A percentile compares a stretch with the other conserved stretches of the same genome.
phyloP scores from a whole-genome alignment of 257 asterid genomes.

The Marsdenia floribunda region DNA sequence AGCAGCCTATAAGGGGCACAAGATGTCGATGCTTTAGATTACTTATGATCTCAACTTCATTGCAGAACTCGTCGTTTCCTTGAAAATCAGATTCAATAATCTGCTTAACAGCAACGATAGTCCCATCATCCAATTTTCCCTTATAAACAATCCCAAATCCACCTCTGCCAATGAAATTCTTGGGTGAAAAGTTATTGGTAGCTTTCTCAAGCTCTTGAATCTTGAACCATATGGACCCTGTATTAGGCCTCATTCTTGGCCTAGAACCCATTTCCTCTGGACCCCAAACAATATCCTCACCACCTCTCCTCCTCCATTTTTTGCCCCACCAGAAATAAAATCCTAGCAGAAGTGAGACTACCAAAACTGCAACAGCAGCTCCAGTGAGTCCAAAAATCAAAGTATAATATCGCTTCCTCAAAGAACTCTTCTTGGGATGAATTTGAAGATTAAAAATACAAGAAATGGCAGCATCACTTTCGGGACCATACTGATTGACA shows the following conservation, averaged over 20 bases:
- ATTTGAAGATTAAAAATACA: conserved; percentile 60
- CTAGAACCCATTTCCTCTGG: conserved; percentile 39
- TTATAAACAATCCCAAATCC: conserved; percentile 79
- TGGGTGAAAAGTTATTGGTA: conserved; percentile 49
- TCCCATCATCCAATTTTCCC: conserved; percentile 65
- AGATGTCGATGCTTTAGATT: conserved; percentile 85
- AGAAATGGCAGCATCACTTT: conserved; percentile 50
- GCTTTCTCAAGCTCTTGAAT: conserved; percentile 75
- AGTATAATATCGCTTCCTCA: conserved; percentile 25
- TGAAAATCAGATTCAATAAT: conserved; percentile 70
- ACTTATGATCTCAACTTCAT: conserved; percentile 92
- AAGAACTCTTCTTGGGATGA: conserved; percentile 20
- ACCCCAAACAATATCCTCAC: conserved; percentile 21
- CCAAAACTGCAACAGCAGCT: conserved; percentile 43
- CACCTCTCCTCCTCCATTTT: conserved; percentile 27
- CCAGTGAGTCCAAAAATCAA: conserved; percentile 55
- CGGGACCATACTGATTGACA: conserved; percentile 66
- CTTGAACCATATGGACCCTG: conserved; percentile 63
- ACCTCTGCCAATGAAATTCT: conserved; percentile 80
- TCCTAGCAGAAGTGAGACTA: conserved; percentile 40
- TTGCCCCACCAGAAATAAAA: conserved; percentile 57
- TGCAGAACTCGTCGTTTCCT: conserved; percentile 72
- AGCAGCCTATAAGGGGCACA: conserved; percentile 82
- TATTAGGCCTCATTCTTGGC: conserved; percentile 58
- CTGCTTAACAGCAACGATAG: conserved; percentile 68